Percentiles rank a stretch among this genome's conserved stretches.
These are phyloP conservation scores for Fusarium denticulatum DNA, from an alignment of 2,329 filamentous ascomycete genomes.

Conservation along the genomic window DNA sequence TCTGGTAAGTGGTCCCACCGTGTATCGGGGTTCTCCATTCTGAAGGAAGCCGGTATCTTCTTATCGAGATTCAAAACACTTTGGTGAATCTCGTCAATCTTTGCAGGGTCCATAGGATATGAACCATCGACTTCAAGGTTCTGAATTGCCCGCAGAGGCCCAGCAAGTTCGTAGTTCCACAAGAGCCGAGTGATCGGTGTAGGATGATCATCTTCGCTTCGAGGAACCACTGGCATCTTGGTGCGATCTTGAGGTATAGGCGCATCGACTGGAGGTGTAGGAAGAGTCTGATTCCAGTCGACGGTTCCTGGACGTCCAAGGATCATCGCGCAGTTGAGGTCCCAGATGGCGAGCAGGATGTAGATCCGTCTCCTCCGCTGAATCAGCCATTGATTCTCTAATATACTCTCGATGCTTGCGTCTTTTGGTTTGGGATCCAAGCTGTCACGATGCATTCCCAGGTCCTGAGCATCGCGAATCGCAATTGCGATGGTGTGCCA, in stretches of 20 bases:
- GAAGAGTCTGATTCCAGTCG: slow-evolving; percentile 58
- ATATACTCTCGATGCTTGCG: slow-evolving; percentile 57
- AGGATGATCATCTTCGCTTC: slow-evolving; percentile 63
- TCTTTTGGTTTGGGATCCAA: slow-evolving; percentile 61
- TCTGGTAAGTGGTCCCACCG: slow-evolving; percentile 64
- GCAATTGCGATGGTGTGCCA: slow-evolving; percentile 66
- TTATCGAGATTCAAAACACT: slow-evolving; percentile 59
- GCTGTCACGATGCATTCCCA: slow-evolving; percentile 66
- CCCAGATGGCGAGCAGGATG: slow-evolving; percentile 62
- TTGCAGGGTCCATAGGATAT: slow-evolving; percentile 62
- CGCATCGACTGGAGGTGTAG: slow-evolving; percentile 64
- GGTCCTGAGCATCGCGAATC: slow-evolving; percentile 70
- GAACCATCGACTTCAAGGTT: slow-evolving; percentile 66
- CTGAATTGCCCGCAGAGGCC: slow-evolving; percentile 63
- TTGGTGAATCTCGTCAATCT: slow-evolving; percentile 64
- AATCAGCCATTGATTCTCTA: slow-evolving; percentile 68
- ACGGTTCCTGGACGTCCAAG: slow-evolving; percentile 67
- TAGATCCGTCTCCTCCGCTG: slow-evolving; percentile 66
- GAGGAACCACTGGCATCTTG: slow-evolving; percentile 58
- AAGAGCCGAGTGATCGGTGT: slow-evolving; percentile 65
- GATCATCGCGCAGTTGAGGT: slow-evolving; percentile 63
- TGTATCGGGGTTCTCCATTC: slow-evolving; percentile 65
- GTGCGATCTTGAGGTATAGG: slow-evolving; percentile 58
- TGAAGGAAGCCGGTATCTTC: slow-evolving; percentile 62
- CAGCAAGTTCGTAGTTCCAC: slow-evolving; percentile 59